Evolutionary conservation across 1,284 basidiomycete genomes (phyloP), one percentile per base, ranked within the genome.

Genomic region (Pseudozyma flocculosa): DNA sequence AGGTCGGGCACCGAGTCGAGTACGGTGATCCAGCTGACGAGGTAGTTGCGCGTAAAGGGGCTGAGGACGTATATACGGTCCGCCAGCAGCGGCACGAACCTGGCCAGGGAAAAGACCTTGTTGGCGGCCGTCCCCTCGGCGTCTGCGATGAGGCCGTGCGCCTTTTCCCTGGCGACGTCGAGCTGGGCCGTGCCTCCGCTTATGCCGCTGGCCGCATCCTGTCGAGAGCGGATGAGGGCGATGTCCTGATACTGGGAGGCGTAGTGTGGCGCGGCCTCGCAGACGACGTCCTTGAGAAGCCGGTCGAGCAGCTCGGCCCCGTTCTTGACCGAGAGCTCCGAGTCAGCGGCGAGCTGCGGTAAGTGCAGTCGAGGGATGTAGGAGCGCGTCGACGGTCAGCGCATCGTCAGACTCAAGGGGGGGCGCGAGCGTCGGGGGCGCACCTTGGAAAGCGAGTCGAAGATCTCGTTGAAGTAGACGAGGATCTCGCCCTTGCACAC

Each of bases 301-400:
- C 95, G 86, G 79, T 99, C 95, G 49, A 98, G 84, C n/a, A 99
- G 84, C 78, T 99, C 95, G 1, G 94, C 93, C 9, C 94, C 95
- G 74, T 98, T 98, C 85, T 96, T 96, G 65, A 98, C 95, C 2
- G 94, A 94, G 44, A 92, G 78, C 71, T 98, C 95, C 0, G 92
- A 89, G 78, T 99, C 95, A 37, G 94, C 92, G 7, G 92, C 90
- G 50, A 99, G 88, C 92, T 95, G 70, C 23, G 61, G 42, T 40
- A 15, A 11, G 26, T 29, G 26, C 26, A 34, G 18, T 3, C 19
- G 21, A 22, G 10, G 19, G 32, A 15, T 38, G 55, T 21, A 18
- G 40, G n/a, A n/a, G n/a, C n/a, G n/a, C n/a, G n/a, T n/a, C n/a
- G n/a, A n/a, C n/a, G n/a, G n/a, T n/a, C n/a, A n/a, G n/a, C n/a